Percentiles rank a stretch among this genome's conserved stretches.
Conservation (phyloP, 768 basidiomycete genomes). For the Podaxis pistillaris region DNA sequence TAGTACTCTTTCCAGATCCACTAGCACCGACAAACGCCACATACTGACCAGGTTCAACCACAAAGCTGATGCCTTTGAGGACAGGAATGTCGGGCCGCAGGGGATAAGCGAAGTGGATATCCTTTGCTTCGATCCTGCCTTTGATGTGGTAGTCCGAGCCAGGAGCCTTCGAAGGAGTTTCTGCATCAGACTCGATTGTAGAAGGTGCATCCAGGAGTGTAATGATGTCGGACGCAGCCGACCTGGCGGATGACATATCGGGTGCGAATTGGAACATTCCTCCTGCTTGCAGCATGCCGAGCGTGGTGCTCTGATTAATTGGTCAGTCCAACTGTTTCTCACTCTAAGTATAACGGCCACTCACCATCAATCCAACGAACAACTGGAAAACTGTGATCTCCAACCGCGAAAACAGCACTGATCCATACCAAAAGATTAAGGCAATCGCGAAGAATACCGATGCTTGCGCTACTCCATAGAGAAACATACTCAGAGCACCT, state of each 20-base stretch:
- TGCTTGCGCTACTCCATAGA: constrained; percentile 71
- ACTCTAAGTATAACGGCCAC: constrained; percentile 16
- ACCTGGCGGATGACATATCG: constrained; percentile 72
- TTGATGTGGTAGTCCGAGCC: constrained; percentile 21
- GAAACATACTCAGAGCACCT: constrained; percentile 48
- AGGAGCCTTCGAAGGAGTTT: constrained; percentile 28
- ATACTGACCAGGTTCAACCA: constrained; percentile 64
- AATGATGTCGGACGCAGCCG: constrained; percentile 66
- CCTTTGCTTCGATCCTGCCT: constrained; percentile 36
- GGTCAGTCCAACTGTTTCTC: neutral
- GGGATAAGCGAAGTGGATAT: constrained; percentile 79
- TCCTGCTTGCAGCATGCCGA: constrained; percentile 73
- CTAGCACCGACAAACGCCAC: constrained; percentile 72
- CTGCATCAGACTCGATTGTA: constrained; percentile 68
- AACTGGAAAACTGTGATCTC: constrained; percentile 54
- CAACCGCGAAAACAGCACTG: constrained; percentile 45
- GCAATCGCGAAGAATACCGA: constrained; percentile 71
- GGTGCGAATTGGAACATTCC: constrained; percentile 75
- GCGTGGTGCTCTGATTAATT: constrained; percentile 48
- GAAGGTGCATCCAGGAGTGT: constrained; percentile 63
- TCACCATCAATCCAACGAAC: constrained; percentile 73
- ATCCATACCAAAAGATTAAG: constrained; percentile 71
- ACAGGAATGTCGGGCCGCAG: constrained; percentile 74
- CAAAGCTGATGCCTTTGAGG: constrained; percentile 61
- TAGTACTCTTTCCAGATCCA: constrained; percentile 71